Base-by-base conservation (phyloP, 2,329 filamentous ascomycete genomes). In the Penicillium hesseltinei region DNA sequence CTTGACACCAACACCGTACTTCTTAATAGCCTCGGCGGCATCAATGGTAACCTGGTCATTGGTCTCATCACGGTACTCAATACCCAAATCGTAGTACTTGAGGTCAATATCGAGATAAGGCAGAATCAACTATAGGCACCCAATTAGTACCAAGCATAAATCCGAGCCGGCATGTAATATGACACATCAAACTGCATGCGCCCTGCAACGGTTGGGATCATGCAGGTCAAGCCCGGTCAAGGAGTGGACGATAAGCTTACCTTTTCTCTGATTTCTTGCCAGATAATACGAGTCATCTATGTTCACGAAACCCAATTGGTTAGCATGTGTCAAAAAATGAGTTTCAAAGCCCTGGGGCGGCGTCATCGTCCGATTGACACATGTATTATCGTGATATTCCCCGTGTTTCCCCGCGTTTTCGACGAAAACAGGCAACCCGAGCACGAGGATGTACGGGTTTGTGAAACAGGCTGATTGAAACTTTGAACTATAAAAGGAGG, bases 251-350 rank as follows among this genome's bases (percentile, higher is more conserved):
- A 53, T 56, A 19, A 55, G 66, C 73, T 64, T 73, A 84, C 82
- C 73, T 95, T 96, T 81, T 97, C 90, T 85, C 97, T 97, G 85
- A 99, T 99, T 78, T 90, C 88, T 82, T 97, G 83, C 94, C 94
- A 99, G 82, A 99, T 99, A 77, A 99, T 92, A 71, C 94, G 85
- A 70, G 94, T 99, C 94, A 97, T 97, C 88, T 92, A 73, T 61
- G 27, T 46, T 29, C 51, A 31, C 42, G 38, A 58, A 52, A 43
- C 61, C 49, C 11, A 48, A 46, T 43, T 58, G 38, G 57, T 71
- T 61, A 70, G 65, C 58, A 58, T 59, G 54, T 64, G 63, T 35
- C 39, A 25, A 49, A 7, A 7, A 15, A 48, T 21, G 31, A 56
- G 47, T 33, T 21, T 38, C n/a, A 25, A 56, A 21, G 39, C 40